Base-by-base conservation (phyloP, 192 early-diverging fungal genomes). In the Linnemannia elongata region DNA sequence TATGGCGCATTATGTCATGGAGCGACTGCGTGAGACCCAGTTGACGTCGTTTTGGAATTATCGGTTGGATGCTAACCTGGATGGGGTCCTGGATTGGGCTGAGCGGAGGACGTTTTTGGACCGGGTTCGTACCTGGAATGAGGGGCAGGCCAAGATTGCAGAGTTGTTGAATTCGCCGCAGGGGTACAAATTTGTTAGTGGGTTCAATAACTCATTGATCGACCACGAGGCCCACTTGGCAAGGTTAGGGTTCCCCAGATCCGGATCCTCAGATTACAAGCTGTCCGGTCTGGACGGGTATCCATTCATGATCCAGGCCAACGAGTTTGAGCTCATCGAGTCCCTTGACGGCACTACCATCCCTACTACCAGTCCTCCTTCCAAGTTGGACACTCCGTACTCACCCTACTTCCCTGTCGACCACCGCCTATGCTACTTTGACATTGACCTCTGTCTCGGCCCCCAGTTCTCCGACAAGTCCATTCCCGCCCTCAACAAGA, bases 1-100 rank as follows among this genome's bases (percentile, higher is more conserved):
- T 18, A 79, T 90, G 73, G 79, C 85, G 1, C 85, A 90, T 44
- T 90, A 90, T 63, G 80, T 88, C 18, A 63, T 85, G 18, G 89
- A 90, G 57, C 72, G 79, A n/a, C 55, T 71, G 18, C 70, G 87
- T 41, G 89, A 90, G 81, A 82, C 83, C 20, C 76, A 82, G 41
- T 42, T 90, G 72, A 77, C 72, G 60, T 81, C 82, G n/a, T 90
- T 75, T 68, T 86, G 88, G 82, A 60, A 75, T 30, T 54, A 80
- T n/a, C 71, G 81, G 6, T 69, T 88, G 66, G 89, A 90, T 71
- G 68, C 55, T 0, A 85, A 90, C 49, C 72, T 82, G 54, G 85
- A 90, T 60, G 83, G 80, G 35, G 27, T 10, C 27, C 75, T 81
- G 66, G 78, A 79, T 33, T 86, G 82, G 87, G 15, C 22, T 15